A percentile compares a stretch with the other conserved stretches of the same genome.
These are phyloP conservation scores for Pseudogymnoascus sp. DNA, from an alignment of 2,329 filamentous ascomycete species.

Conservation along the genomic window DNA sequence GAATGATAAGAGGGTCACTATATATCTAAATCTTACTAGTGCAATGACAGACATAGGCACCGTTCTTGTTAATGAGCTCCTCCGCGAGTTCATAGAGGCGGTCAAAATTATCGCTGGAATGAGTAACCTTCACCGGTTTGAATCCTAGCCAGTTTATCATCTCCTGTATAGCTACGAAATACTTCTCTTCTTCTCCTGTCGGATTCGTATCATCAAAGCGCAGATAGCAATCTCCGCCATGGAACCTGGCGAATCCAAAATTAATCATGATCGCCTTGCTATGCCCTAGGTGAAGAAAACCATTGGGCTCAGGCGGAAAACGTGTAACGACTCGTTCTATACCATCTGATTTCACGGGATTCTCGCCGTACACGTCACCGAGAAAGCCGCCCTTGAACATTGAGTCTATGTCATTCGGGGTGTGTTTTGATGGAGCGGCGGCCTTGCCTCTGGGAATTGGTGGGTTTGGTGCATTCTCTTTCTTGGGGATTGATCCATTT, in stretches of 20 bases:
- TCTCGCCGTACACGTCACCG: slow-evolving; percentile 61
- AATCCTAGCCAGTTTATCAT: slow-evolving; percentile 84
- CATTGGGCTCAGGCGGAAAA: slow-evolving; percentile 85
- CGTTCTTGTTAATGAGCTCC: slow-evolving; percentile 65
- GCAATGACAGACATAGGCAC: slow-evolving; percentile 83
- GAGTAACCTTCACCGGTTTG: slow-evolving; percentile 68
- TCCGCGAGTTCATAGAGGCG: slow-evolving; percentile 82
- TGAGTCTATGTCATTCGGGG: slow-evolving; percentile 47
- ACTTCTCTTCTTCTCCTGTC: slow-evolving; percentile 82
- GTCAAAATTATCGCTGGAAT: slow-evolving; percentile 83
- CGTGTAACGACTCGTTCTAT: slow-evolving; percentile 55
- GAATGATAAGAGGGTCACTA: neutral
- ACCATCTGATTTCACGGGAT: slow-evolving; percentile 42
- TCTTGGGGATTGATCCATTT: slow-evolving; percentile 44
- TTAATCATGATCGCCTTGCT: slow-evolving; percentile 94
- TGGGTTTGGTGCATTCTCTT: slow-evolving; percentile 33
- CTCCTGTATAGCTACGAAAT: slow-evolving; percentile 79
- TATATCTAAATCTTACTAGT: slow-evolving; percentile 27
- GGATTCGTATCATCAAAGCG: slow-evolving; percentile 95
- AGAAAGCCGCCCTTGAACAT: slow-evolving; percentile 81
- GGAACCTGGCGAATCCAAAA: slow-evolving; percentile 84
- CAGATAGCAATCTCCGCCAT: slow-evolving; percentile 58
- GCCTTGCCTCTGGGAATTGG: slow-evolving; percentile 26
- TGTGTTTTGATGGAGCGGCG: slow-evolving; percentile 24
- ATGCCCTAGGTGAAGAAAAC: slow-evolving; percentile 88